These are phyloP conservation scores for Nicotiana sylvestris DNA, from an alignment of 257 asterid species.

Conservation along the genomic window DNA sequence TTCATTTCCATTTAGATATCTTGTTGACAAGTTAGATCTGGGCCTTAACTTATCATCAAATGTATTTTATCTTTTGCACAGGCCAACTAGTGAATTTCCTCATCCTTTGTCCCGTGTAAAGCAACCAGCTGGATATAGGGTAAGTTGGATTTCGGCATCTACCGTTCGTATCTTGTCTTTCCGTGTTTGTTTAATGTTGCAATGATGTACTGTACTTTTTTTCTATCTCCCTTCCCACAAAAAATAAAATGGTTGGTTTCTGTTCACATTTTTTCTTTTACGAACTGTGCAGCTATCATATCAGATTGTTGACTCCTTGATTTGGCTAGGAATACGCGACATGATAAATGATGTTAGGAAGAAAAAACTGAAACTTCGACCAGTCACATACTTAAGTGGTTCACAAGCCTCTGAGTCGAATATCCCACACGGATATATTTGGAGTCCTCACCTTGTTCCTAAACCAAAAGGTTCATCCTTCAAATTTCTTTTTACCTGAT, in stretches of 20 bases:
- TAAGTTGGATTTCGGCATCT: constrained; percentile 35
- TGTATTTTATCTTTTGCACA: constrained; percentile 24
- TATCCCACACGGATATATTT: constrained; percentile 77
- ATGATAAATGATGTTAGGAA: constrained; percentile 81
- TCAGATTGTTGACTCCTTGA: constrained; percentile 76
- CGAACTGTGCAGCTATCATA: constrained; percentile 66
- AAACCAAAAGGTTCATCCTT: constrained; percentile 66
- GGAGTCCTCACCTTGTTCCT: constrained; percentile 98
- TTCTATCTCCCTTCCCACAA: neutral
- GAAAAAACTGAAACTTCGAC: constrained; percentile 74
- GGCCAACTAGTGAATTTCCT: constrained; percentile 88
- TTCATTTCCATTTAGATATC: constrained; percentile 10
- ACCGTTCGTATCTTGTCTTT: constrained; percentile 14
- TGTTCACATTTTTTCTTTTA: constrained; percentile 19
- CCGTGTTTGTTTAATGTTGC: neutral
- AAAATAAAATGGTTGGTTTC: constrained; percentile 5
- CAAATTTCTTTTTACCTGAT: neutral
- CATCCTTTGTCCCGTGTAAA: constrained; percentile 93
- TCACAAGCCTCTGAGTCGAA: constrained; percentile 44
- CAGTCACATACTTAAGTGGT: constrained; percentile 69
- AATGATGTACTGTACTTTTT: neutral
- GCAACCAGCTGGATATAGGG: constrained; percentile 73
- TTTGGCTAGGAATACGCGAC: constrained; percentile 95
- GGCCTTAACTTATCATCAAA: neutral
- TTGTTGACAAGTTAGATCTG: neutral